phyloP scores from a whole-genome alignment of 345 rosid genomes.

The Mallotus nudiflorus region DNA sequence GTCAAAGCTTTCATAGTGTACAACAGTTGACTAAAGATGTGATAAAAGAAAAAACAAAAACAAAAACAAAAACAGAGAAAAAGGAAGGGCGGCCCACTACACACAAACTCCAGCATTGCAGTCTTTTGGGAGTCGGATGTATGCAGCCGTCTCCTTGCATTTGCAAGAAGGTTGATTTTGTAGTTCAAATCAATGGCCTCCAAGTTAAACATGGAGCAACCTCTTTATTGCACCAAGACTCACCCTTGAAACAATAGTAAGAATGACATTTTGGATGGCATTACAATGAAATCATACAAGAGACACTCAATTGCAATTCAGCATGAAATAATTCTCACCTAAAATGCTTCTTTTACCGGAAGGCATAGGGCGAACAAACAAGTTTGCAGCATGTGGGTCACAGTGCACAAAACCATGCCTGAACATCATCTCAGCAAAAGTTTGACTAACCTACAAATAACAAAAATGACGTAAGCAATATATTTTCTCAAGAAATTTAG shows the following conservation, averaged over 20 bases:
- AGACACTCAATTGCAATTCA: conserved; percentile 2
- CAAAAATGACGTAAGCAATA: conserved; percentile 3
- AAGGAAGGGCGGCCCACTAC: background rate
- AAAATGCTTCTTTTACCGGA: conserved; percentile 51
- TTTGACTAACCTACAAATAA: conserved; percentile 79
- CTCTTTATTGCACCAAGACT: background rate
- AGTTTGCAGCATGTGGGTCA: conserved; percentile 98
- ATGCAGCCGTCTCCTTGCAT: conserved; percentile 1
- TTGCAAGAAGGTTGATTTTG: background rate
- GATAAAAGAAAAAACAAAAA: too few relatives aligned
- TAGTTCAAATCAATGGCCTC: background rate
- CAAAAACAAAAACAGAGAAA: background rate
- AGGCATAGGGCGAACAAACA: conserved; percentile 82
- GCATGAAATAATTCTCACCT: conserved; percentile 41
- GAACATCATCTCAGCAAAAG: conserved; percentile 96
- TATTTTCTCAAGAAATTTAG: conserved; percentile 3
- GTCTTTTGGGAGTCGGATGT: background rate
- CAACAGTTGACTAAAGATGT: background rate
- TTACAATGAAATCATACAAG: background rate
- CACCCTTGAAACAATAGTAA: background rate
- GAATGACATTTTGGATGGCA: background rate
- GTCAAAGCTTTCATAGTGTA: background rate
- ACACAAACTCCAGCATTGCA: background rate
- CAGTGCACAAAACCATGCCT: conserved; percentile 97
- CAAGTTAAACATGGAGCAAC: background rate